A percentile compares a stretch with the other conserved stretches of the same genome.
Conservation (phyloP, 139 green algal species). For the Micractinium conductrix region DNA sequence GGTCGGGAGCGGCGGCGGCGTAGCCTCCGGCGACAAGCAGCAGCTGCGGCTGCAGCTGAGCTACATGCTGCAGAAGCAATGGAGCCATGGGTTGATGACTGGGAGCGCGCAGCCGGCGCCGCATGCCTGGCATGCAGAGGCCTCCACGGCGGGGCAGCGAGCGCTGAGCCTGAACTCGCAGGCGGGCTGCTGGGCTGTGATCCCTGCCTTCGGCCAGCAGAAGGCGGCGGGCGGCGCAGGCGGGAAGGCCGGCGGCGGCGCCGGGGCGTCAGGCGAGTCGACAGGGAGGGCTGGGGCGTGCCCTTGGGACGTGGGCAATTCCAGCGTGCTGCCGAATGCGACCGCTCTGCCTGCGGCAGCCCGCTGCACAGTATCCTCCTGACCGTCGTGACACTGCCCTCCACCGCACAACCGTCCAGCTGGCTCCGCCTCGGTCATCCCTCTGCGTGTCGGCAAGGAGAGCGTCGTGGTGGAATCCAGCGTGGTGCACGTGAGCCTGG, state of each 20-base stretch:
- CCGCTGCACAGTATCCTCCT: too few species aligned
- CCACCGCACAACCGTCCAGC: too few species aligned
- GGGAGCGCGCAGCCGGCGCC: background rate
- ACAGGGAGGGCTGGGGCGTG: background rate
- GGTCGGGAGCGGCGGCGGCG: background rate
- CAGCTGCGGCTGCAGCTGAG: constrained; percentile 3
- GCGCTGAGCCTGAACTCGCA: constrained; percentile 42
- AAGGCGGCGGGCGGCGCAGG: background rate
- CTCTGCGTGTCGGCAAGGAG: constrained; percentile 26
- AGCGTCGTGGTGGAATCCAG: constrained; percentile 67
- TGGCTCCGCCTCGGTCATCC: constrained; percentile 28
- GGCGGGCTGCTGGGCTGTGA: constrained; percentile 27
- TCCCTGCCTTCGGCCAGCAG: constrained; percentile 24
- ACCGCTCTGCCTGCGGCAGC: background rate
- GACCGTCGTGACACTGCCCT: too few species aligned
- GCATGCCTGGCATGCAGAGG: background rate
- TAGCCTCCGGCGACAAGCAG: background rate
- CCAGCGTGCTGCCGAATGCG: too few species aligned
- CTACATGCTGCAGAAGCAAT: constrained; percentile 42
- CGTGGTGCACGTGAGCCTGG: constrained; percentile 31
- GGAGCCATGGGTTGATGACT: background rate
- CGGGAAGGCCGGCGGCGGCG: background rate
- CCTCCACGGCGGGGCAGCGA: constrained; percentile 43
- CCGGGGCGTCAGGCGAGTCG: background rate
- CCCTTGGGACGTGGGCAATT: too few species aligned